Conservation (phyloP, 495 filamentous ascomycete species). For the Tuber brumale region DNA sequence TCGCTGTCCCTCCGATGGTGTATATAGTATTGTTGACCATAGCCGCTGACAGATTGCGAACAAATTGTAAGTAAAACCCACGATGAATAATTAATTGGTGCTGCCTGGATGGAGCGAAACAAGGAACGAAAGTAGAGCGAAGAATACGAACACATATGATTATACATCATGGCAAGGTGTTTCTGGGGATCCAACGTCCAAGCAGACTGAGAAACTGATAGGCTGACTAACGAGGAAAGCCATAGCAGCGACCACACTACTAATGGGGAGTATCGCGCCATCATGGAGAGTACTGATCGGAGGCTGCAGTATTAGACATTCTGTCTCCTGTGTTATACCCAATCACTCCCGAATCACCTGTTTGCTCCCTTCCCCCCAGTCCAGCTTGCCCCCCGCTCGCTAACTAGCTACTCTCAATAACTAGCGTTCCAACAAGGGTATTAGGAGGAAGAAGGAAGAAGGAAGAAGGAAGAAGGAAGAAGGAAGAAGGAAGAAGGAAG, state of each 20-base stretch:
- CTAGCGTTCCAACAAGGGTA: background rate
- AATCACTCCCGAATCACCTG: background rate
- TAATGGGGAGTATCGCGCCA: background rate
- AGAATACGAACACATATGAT: background rate
- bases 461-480: too few relatives aligned
- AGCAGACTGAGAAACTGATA: background rate
- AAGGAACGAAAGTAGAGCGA: background rate
- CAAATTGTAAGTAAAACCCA: background rate
- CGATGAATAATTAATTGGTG: background rate
- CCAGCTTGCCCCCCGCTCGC: too few relatives aligned
- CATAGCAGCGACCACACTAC: background rate
- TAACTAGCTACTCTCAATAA: background rate
- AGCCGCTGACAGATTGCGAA: background rate
- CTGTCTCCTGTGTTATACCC: background rate
- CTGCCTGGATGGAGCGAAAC: background rate
- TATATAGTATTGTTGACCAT: background rate
- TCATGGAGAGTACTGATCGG: background rate
- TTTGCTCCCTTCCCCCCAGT: background rate
- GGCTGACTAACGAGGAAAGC: background rate
- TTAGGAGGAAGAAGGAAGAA: background rate
- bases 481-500: too few relatives aligned
- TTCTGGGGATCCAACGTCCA: background rate
- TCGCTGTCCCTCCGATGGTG: background rate
- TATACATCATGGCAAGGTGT: background rate
- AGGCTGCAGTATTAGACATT: background rate